Base-by-base conservation (phyloP, 169 alveolate genomes). In the Besnoitia besnoiti region DNA sequence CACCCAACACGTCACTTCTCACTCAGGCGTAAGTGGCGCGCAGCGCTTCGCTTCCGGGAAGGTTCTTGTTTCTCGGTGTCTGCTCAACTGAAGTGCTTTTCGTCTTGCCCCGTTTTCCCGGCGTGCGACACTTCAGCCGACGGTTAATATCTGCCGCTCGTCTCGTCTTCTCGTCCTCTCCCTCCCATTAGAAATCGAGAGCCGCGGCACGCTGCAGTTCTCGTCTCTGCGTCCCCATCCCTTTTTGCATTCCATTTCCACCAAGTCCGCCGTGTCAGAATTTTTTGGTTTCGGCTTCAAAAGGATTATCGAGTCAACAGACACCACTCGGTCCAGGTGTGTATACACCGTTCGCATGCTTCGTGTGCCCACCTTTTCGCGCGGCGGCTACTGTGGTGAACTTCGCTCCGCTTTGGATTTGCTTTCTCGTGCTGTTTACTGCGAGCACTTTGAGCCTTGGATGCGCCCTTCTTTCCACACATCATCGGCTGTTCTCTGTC, bases 291-390 rank as follows among this genome's bases (percentile, higher is more conserved):
- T 55, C 67, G 33, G 24, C 5, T 5, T 16, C n/a, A 55, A n/a
- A 5, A 0, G 67, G 24, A n/a, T 55, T n/a, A n/a, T n/a, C 67
- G 24, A 55, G 27, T 55, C 67, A 5, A 55, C 67, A 16, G 67
- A n/a, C 67, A 55, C 67, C 24, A 55, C 24, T 21, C 67, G 24
- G 7, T 55, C 24, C 24, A 55, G 67, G 67, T 55, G 67, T 55
- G 24, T 55, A n/a, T 55, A 55, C 67, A 55, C 67, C 67, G 12
- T n/a, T 55, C 67, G 67, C 67, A 55, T 55, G 67, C 67, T 21
- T n/a, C 67, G 67, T 55, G 24, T n/a, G 67, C 67, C 67, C 67
- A 55, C 67, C 67, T 55, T 55, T 55, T 55, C 67, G 67, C 67
- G 67, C 33, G 67, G 67, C 24, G 67, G 67, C 67, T 55, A 55